Evolutionary conservation across 1,139 yeast species (phyloP), one percentile per base, ranked within the genome.

Genomic region (Groenewaldozyma sp.): DNA sequence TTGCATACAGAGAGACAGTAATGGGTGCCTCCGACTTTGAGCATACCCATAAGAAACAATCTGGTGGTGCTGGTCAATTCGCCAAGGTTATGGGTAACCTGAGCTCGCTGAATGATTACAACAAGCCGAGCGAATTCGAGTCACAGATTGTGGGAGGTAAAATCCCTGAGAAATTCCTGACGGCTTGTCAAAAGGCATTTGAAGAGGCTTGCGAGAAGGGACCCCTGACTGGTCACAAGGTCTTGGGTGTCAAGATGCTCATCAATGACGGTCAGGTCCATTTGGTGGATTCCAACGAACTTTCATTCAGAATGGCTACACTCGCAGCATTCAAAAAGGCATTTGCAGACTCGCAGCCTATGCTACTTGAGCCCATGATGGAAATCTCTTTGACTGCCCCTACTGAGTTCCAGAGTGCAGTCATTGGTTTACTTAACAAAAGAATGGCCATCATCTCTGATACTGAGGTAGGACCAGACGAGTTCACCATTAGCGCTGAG

Each of bases 41-140:
- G 61, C 86, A 77, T 68, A 83, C 95, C 26, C 97, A 88, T 70
- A 91, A 91, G 74, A 88, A 88, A 62, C 99, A 91, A 70, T 76
- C 93, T 58, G 99, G 99, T 64, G 99, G 99, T 74, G 94, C 98
- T 50, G 99, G 99, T 68, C 99, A 91, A 70, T 91, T 79, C 61
- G 98, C 95, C 65, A 80, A 93, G 68, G 96, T 91, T 54, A 83
- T 88, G 64, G 99, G 99, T 58, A 76, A 71, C 42, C 65, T 93
- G 65, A 65, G 71, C 11, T 80, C 91, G 35, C 59, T 74, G 36
- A 81, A 73, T 41, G 78, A 78, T 39, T 65, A 56, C 16, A 55
- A 52, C 36, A 74, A 71, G 41, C 53, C 53, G 39, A 88, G 87
- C 62, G 70, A 69, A 49, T 91, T 91, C 63, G 74, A 79, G 56